phyloP scores from a whole-genome alignment of 2,329 filamentous ascomycete species.

The Colletotrichum tropicicola region DNA sequence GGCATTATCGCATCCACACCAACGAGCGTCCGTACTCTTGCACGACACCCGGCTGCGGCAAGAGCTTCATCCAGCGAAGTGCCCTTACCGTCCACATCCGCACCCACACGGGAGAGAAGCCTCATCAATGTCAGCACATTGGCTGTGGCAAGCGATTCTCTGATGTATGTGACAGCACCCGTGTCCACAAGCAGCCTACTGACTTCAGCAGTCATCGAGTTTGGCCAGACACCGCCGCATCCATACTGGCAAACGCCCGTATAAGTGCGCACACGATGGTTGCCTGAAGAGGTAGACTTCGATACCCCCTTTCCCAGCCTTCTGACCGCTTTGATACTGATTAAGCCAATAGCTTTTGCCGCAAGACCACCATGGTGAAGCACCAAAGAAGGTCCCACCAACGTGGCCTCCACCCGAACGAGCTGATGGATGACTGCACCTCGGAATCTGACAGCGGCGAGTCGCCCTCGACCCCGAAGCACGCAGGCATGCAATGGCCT shows the following conservation, averaged over 20 bases:
- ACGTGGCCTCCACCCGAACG: constrained; percentile 64
- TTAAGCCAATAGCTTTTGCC: constrained; percentile 65
- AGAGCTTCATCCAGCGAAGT: constrained; percentile 77
- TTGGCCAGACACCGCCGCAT: constrained; percentile 72
- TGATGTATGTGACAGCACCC: constrained; percentile 59
- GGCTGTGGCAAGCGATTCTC: constrained; percentile 76
- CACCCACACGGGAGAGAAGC: constrained; percentile 77
- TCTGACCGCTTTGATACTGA: constrained; percentile 28
- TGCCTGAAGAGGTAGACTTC: constrained; percentile 66
- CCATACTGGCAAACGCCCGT: constrained; percentile 73
- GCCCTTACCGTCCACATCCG: constrained; percentile 76
- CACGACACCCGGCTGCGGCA: constrained; percentile 67
- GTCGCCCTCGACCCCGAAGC: constrained; percentile 66
- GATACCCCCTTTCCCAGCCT: not conserved
- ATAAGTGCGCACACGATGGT: constrained; percentile 68
- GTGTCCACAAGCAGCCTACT: constrained; percentile 33
- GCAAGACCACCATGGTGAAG: constrained; percentile 78
- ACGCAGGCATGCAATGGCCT: constrained; percentile 61
- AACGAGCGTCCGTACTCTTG: constrained; percentile 75
- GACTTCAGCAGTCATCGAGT: constrained; percentile 66
- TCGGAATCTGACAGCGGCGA: constrained; percentile 68
- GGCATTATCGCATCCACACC: constrained; percentile 77
- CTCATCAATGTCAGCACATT: constrained; percentile 71
- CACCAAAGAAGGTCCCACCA: constrained; percentile 71
- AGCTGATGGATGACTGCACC: constrained; percentile 61